A percentile compares a stretch with the other conserved stretches of the same genome.
These are phyloP conservation scores for Zanthoxylum bungeanum DNA, from an alignment of 345 rosid species.

Conservation along the genomic window DNA sequence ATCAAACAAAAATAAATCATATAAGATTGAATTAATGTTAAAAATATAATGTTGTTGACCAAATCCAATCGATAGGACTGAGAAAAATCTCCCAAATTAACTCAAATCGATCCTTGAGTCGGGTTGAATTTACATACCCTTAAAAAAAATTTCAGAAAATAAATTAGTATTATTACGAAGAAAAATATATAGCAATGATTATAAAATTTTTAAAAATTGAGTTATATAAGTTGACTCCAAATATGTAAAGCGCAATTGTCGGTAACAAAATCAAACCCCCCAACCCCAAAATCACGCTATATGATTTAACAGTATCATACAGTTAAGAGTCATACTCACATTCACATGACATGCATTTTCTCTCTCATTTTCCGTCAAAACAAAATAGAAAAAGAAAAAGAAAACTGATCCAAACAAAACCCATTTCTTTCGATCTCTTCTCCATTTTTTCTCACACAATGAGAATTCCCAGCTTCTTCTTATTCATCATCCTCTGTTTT, in stretches of 20 bases:
- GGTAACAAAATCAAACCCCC: not conserved
- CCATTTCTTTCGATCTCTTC: not conserved
- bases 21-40: no score
- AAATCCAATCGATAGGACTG: no score
- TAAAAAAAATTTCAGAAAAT: no score
- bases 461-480: constrained; percentile 32
- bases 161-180: no score
- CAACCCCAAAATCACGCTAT: no score
- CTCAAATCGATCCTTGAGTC: no score
- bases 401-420: constrained; percentile 7
- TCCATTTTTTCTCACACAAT: not conserved
- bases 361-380: not conserved
- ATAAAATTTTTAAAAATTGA: no score
- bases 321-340: not conserved
- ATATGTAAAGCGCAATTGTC: not conserved
- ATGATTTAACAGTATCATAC: not conserved
- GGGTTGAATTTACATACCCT: no score
- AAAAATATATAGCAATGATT: no score
- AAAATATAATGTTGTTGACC: no score
- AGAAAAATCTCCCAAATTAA: no score
- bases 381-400: not conserved
- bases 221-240: not conserved
- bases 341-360: not conserved
- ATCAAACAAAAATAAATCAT: no score
- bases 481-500: constrained; percentile 7